Evolutionary conservation across 2,329 filamentous ascomycete genomes (phyloP).

Genomic region (Fusarium sp.): DNA sequence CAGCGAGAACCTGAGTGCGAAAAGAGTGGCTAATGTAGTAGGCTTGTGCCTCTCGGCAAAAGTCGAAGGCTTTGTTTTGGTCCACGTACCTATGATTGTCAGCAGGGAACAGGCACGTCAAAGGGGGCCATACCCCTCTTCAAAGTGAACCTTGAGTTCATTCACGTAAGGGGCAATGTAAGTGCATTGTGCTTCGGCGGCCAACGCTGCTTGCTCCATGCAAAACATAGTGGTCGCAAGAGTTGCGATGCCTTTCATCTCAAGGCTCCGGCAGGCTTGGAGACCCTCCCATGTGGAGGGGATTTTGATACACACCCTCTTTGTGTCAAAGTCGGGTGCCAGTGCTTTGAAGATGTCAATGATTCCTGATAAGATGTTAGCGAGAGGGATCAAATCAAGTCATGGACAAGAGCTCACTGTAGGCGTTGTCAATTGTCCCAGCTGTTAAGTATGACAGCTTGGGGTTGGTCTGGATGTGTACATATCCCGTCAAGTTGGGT

Average conservation of each 20-base stretch:
- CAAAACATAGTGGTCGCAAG: constrained; percentile 73
- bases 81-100: constrained; percentile 57
- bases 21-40: constrained; percentile 59
- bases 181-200: constrained; percentile 66
- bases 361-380: constrained; percentile 55
- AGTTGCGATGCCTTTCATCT: constrained; percentile 66
- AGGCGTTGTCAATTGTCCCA: constrained; percentile 62
- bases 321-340: constrained; percentile 51
- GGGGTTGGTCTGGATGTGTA: constrained; percentile 72
- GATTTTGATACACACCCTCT: constrained; percentile 72
- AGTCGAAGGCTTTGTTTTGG: constrained; percentile 60
- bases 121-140: constrained; percentile 53
- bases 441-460: constrained; percentile 62
- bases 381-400: fast-evolving
- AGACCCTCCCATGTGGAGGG: constrained; percentile 73
- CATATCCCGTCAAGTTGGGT: constrained; percentile 60
- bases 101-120: background rate
- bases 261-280: constrained; percentile 66
- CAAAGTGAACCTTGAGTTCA: constrained; percentile 72
- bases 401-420: constrained; percentile 51
- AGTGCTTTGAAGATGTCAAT: constrained; percentile 41
- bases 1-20: constrained; percentile 65
- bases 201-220: constrained; percentile 69
- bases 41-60: constrained; percentile 63
- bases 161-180: constrained; percentile 77